phyloP scores from a whole-genome alignment of 179 eudicot species.

The Nepenthes alata region DNA sequence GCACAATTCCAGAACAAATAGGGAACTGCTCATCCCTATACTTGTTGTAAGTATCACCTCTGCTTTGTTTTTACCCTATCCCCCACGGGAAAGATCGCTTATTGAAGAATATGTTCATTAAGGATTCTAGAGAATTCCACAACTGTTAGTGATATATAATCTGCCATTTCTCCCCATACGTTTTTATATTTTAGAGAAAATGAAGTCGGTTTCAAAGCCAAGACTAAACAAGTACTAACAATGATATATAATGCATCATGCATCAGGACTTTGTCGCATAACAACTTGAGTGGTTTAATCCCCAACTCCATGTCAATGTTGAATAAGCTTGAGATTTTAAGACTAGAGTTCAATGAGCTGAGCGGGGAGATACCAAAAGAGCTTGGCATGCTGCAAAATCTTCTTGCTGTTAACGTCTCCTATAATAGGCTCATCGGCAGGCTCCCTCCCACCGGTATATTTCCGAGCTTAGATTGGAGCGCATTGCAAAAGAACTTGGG shows the following conservation, averaged over 20 bases:
- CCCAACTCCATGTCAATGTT: slow-evolving; percentile 57
- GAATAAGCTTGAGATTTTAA: slow-evolving; percentile 62
- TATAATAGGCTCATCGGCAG: slow-evolving; percentile 74
- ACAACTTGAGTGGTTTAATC: slow-evolving; percentile 53
- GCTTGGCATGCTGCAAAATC: slow-evolving; percentile 51
- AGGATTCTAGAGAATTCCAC: too few relatives aligned
- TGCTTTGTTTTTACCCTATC: background rate
- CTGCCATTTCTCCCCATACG: too few relatives aligned
- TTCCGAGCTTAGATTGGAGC: slow-evolving; percentile 59
- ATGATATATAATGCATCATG: background rate
- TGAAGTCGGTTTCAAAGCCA: background rate
- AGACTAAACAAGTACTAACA: background rate
- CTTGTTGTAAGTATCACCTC: slow-evolving; percentile 52
- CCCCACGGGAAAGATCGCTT: too few relatives aligned
- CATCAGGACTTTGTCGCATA: slow-evolving; percentile 82
- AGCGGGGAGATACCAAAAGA: slow-evolving; percentile 85
- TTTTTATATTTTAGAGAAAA: too few relatives aligned
- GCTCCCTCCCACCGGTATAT: slow-evolving; percentile 61
- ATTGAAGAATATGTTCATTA: too few relatives aligned
- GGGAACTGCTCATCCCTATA: slow-evolving; percentile 83
- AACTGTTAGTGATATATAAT: too few relatives aligned
- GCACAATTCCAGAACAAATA: slow-evolving; percentile 64
- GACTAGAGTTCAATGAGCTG: slow-evolving; percentile 63
- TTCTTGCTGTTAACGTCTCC: slow-evolving; percentile 66
- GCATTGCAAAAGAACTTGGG: slow-evolving; percentile 76